Percentiles rank a stretch among this genome's conserved stretches.
Conservation (phyloP, 2,329 filamentous ascomycete species). For the Pseudogymnoascus pannorum region DNA sequence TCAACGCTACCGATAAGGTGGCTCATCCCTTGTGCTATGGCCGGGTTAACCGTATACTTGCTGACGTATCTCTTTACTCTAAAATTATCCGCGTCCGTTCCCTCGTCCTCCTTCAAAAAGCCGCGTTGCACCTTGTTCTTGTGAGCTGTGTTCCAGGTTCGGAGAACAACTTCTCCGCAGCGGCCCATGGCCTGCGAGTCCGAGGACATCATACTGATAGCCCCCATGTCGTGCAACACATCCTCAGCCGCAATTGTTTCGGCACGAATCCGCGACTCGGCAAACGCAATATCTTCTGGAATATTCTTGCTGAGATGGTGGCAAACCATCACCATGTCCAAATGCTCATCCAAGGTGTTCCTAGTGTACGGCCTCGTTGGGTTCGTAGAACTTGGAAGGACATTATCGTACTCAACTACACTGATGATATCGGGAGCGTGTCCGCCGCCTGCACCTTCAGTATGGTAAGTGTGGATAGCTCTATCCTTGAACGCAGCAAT, state of each 20-base stretch:
- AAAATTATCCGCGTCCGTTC: slow-evolving; percentile 78
- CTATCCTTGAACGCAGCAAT: slow-evolving; percentile 77
- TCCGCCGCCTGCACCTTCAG: slow-evolving; percentile 87
- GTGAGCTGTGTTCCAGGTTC: slow-evolving; percentile 95
- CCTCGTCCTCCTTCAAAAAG: slow-evolving; percentile 66
- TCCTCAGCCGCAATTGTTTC: slow-evolving; percentile 97
- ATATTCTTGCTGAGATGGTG: slow-evolving; percentile 90
- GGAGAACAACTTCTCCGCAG: slow-evolving; percentile 84
- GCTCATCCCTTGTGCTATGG: slow-evolving; percentile 81
- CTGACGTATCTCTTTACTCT: slow-evolving; percentile 86
- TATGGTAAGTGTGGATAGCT: slow-evolving; percentile 95
- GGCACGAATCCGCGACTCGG: slow-evolving; percentile 85
- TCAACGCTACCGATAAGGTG: slow-evolving; percentile 84
- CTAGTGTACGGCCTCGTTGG: slow-evolving; percentile 83
- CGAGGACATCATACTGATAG: slow-evolving; percentile 95
- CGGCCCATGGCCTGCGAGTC: slow-evolving; percentile 97
- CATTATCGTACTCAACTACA: slow-evolving; percentile 81
- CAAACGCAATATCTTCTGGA: slow-evolving; percentile 91
- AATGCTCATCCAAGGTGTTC: slow-evolving; percentile 92
- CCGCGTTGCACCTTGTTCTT: slow-evolving; percentile 92
- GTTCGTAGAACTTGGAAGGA: slow-evolving; percentile 85
- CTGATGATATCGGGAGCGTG: slow-evolving; percentile 95
- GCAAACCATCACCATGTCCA: slow-evolving; percentile 98
- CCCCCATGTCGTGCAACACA: slow-evolving; percentile 87
- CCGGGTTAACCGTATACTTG: slow-evolving; percentile 95